phyloP scores from a whole-genome alignment of 371 early-diverging fungal species.

The Mortierella sp. region DNA sequence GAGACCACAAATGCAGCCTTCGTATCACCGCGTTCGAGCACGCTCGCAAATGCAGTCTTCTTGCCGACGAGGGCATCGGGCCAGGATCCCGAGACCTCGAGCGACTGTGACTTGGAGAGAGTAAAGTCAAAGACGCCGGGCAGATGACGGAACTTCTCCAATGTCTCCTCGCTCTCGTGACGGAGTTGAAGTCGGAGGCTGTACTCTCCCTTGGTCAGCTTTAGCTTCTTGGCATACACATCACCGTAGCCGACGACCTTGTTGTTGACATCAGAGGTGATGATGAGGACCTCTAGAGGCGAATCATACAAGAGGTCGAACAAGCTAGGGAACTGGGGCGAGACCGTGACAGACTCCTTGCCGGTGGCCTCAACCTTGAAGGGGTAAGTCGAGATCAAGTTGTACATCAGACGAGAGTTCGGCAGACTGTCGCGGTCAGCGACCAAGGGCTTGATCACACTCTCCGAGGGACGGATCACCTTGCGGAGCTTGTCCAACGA shows the following conservation, averaged over 20 bases:
- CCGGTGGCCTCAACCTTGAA: slow-evolving; percentile 66
- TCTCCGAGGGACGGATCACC: slow-evolving; percentile 74
- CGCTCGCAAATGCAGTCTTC: slow-evolving; percentile 44
- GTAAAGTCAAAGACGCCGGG: slow-evolving; percentile 74
- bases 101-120: slow-evolving; percentile 66
- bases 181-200: slow-evolving; percentile 82
- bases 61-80: slow-evolving; percentile 61
- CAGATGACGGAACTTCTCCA: slow-evolving; percentile 77
- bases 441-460: slow-evolving; percentile 72
- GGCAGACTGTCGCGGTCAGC: slow-evolving; percentile 83
- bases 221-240: slow-evolving; percentile 77
- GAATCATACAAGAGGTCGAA: slow-evolving; percentile 74
- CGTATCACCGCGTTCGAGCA: slow-evolving; percentile 61
- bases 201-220: slow-evolving; percentile 89
- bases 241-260: slow-evolving; percentile 75
- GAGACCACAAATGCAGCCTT: slow-evolving; percentile 63
- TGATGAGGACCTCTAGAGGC: slow-evolving; percentile 63
- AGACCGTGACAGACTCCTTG: slow-evolving; percentile 60
- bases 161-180: slow-evolving; percentile 70
- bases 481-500: slow-evolving; percentile 75
- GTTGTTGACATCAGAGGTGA: slow-evolving; percentile 70
- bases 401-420: slow-evolving; percentile 71
- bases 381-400: slow-evolving; percentile 80
- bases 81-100: slow-evolving; percentile 66
- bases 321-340: slow-evolving; percentile 73